These are phyloP conservation scores for Monosporascus cannonballus DNA, from an alignment of 2,329 filamentous ascomycete species.

Conservation along the genomic window DNA sequence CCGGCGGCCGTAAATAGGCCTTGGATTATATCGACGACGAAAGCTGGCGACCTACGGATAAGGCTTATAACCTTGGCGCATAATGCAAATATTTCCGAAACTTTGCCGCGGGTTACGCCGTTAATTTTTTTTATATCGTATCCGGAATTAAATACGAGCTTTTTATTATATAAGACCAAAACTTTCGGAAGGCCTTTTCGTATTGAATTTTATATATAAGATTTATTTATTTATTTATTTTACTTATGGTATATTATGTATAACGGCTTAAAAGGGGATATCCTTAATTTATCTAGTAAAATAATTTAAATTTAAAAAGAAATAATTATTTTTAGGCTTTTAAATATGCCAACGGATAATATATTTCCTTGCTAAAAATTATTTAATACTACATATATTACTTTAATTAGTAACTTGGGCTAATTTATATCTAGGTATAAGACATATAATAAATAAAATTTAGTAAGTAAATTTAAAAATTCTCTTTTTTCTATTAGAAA, in stretches of 20 bases:
- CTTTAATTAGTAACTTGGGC: conserved; percentile 19
- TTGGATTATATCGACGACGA: conserved; percentile 23
- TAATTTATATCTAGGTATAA: neutral
- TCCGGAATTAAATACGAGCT: conserved; percentile 25
- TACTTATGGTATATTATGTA: conserved; percentile 2
- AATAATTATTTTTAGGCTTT: conserved; percentile 17
- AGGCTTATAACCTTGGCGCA: conserved; percentile 27
- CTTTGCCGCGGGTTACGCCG: conserved; percentile 1
- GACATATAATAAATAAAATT: too few species aligned
- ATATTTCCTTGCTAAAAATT: conserved; percentile 20
- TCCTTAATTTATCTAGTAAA: conserved; percentile 12
- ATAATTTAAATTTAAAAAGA: conserved; percentile 22
- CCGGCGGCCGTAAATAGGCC: conserved; percentile 27
- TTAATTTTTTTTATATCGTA: conserved; percentile 25
- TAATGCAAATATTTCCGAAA: conserved; percentile 18
- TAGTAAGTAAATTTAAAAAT: too few species aligned
- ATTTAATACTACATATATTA: conserved; percentile 18
- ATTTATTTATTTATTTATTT: conserved; percentile 20
- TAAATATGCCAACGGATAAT: conserved; percentile 17
- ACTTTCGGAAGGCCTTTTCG: conserved; percentile 21
- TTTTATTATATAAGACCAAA: conserved; percentile 24
- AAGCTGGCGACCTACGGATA: conserved; percentile 24
- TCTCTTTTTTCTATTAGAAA: too few species aligned
- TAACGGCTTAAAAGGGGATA: neutral
- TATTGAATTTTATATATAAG: conserved; percentile 14